Evolutionary conservation across 768 basidiomycete species (phyloP), one percentile per base, ranked within the genome.

Genomic region (Kondoa subrosea): DNA sequence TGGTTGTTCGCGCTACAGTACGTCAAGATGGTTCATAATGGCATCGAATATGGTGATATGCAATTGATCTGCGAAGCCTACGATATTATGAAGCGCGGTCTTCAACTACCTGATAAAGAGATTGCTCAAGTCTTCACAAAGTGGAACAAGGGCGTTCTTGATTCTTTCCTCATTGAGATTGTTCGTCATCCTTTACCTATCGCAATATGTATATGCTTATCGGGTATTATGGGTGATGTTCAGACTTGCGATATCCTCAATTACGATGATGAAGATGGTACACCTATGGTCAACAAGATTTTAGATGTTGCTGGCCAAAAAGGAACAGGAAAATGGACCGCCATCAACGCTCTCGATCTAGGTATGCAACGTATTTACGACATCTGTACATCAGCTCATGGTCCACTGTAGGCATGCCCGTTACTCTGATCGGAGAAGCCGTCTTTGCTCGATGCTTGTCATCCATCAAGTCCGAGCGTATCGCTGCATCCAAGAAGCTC

Each of bases 291-390:
- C 71, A 82, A 81, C 74, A 99, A 97, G 81, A 93, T 99, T 75
- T 83, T 95, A 72, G 95, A 99, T 79, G 78, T 87, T 75, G 95
- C 95, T 69, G 93, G 93, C 50, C 95, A 99, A 79, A 99, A 99
- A 80, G 95, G 95, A 76, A 99, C 95, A 71, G 91, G 95, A 68
- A 99, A 99, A 80, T 99, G 95, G 95, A 99, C 95, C 67, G 95
- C 95, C 67, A 88, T 96, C 75, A 78, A 80, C 73, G 95, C 95
- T 69, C 85, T 99, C 72, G 95, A 99, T 89, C 72, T 91, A 57
- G 89, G 89, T 88, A 71, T 69, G 84, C 77, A 31, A 61, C 66
- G 57, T 16, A 60, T 3, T 57, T 71, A 56, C 71, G 62, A 25
- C 34, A 69, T 58, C 15, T 32, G 65, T 70, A 57, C 70, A 69